Evolutionary conservation across 2,329 filamentous ascomycete species (phyloP).

Genomic region (Graphiopsis chlorocephala): DNA sequence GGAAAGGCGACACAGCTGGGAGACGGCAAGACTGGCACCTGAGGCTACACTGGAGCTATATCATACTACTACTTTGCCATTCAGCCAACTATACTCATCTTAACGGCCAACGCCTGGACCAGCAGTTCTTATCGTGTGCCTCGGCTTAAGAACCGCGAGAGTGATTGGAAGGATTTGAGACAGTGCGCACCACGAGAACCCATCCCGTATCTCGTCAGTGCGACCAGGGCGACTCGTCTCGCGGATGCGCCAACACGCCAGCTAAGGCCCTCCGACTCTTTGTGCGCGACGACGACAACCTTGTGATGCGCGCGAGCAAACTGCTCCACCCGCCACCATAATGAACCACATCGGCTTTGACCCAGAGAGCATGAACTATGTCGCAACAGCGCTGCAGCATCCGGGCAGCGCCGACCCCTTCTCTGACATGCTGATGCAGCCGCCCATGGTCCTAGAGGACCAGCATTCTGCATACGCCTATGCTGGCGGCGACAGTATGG

Average conservation of each 20-base stretch:
- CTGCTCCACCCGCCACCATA: background rate
- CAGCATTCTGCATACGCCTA: constrained; percentile 58
- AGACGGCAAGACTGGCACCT: background rate
- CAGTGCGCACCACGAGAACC: constrained; percentile 10
- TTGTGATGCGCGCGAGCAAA: constrained; percentile 5
- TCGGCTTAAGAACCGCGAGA: constrained; percentile 10
- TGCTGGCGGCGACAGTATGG: constrained; percentile 39
- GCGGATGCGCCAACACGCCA: constrained; percentile 2
- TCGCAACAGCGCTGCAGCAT: constrained; percentile 54
- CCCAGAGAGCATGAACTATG: constrained; percentile 50
- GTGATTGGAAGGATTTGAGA: constrained; percentile 10
- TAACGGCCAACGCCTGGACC: constrained; percentile 1
- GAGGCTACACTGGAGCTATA: background rate
- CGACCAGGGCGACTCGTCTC: background rate
- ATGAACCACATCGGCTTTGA: constrained; percentile 17
- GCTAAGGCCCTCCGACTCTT: background rate
- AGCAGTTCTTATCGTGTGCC: constrained; percentile 13
- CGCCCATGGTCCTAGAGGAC: constrained; percentile 53
- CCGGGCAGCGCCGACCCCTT: constrained; percentile 46
- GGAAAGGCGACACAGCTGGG: background rate
- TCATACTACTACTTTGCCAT: background rate
- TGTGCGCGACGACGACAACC: background rate
- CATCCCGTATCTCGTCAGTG: constrained; percentile 7
- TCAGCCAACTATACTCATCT: background rate
- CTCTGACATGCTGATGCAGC: constrained; percentile 37